Evolutionary conservation across 768 basidiomycete genomes (phyloP), one percentile per base, ranked within the genome.

Genomic region (Myochromella boudieri): DNA sequence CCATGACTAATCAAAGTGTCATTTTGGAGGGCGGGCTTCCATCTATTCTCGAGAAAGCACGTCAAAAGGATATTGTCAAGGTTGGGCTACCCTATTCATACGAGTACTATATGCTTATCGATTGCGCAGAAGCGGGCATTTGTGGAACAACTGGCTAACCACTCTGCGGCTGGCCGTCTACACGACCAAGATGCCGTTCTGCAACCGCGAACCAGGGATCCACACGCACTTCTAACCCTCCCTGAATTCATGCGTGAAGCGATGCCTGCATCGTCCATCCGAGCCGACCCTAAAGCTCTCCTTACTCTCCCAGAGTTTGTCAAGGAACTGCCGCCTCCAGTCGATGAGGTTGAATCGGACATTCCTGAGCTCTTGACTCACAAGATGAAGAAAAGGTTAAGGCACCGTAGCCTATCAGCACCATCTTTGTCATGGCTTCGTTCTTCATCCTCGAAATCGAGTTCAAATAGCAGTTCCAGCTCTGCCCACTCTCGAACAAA

Each of bases 151-250:
- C 72, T 95, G 2, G 71, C 82, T 8, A 71, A 76, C 22, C 89
- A 89, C 58, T 87, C 91, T 0, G 72, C 76, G 37, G 77, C 82
- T 1, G 84, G 93, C 17, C 77, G 93, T 44, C 67, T 95, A 28
- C 83, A 84, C 44, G 75, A 77, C 11, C 93, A 97, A 64, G 93
- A 95, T 55, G 88, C 91, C 6, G 64, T 78, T 2, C 74, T 82
- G 33, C 71, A 70, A 27, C 57, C 64, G 6, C 61, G 64, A 55
- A 64, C 56, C 37, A 79, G 69, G 53, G 76, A 81, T 52, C 80
- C 78, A 15, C 64, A 77, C 37, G 75, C 77, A 1, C 63, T 81
- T 44, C 68, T 84, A 24, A 76, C 75, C 5, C 66, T 84, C 11
- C 80, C 80, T 2, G 81, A 84, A 63, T 85, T 84, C 56, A 82